Evolutionary conservation across 441 rosid genomes (phyloP).

Genomic region (Sinapis alba): DNA sequence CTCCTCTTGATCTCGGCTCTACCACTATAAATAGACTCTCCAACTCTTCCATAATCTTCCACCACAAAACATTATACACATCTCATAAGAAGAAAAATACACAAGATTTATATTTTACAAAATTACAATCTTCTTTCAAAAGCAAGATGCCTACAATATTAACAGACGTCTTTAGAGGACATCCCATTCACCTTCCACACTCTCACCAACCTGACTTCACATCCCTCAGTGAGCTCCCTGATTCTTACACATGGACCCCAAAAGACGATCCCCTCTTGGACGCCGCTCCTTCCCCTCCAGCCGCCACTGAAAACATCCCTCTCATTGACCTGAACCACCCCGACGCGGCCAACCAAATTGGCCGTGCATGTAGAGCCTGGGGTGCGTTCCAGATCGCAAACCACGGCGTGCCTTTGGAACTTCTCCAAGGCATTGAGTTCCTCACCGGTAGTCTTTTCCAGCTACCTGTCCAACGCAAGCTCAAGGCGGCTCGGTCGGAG

Average conservation of each 20-base stretch:
- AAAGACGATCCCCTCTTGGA: slow-evolving; percentile 44
- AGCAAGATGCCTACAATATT: slow-evolving; percentile 66
- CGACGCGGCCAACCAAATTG: slow-evolving; percentile 58
- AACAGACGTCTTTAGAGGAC: slow-evolving; percentile 58
- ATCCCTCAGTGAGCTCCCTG: slow-evolving; percentile 71
- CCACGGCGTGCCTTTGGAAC: slow-evolving; percentile 49
- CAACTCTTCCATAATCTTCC: slow-evolving; percentile 19
- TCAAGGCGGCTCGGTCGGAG: slow-evolving; percentile 41
- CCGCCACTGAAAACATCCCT: slow-evolving; percentile 53
- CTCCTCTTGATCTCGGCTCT: slow-evolving; percentile 23
- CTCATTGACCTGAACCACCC: slow-evolving; percentile 68
- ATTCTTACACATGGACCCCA: slow-evolving; percentile 72
- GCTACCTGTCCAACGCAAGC: slow-evolving; percentile 47
- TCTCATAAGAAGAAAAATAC: not conserved
- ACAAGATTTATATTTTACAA: not conserved
- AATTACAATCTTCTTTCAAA: not conserved
- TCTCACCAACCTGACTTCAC: slow-evolving; percentile 63
- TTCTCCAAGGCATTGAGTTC: slow-evolving; percentile 42
- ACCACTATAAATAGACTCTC: slow-evolving; percentile 40
- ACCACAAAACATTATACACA: slow-evolving; percentile 23
- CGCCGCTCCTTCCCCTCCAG: slow-evolving; percentile 22
- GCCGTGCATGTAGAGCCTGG: slow-evolving; percentile 71
- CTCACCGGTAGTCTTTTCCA: slow-evolving; percentile 43
- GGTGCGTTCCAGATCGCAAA: slow-evolving; percentile 53
- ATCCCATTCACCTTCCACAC: slow-evolving; percentile 59